A percentile compares a stretch with the other conserved stretches of the same genome.
Conservation (phyloP, 1,284 basidiomycete genomes). For the Ceratobasidium papillatum region DNA sequence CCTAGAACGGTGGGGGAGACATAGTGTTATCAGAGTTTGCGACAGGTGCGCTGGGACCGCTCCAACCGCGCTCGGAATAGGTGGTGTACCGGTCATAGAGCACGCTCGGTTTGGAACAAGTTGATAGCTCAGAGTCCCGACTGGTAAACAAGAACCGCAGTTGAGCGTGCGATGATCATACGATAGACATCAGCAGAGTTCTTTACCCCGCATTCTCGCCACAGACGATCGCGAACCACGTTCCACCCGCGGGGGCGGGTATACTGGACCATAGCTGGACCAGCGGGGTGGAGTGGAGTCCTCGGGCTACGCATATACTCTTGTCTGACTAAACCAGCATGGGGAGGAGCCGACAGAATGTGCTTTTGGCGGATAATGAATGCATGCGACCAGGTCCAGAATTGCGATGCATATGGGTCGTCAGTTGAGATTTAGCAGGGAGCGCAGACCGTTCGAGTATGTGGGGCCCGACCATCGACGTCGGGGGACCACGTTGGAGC, state of each 20-base stretch:
- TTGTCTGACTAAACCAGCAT: not conserved
- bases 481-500: not conserved
- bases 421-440: not conserved
- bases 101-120: not conserved
- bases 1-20: not conserved
- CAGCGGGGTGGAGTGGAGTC: not conserved
- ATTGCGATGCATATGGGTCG: not conserved
- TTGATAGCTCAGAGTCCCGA: not conserved
- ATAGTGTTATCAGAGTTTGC: slow-evolving; percentile 22
- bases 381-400: not conserved
- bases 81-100: not conserved
- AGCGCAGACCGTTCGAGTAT: not conserved
- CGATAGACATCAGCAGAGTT: not conserved
- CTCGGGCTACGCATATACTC: not conserved
- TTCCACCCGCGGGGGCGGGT: not conserved
- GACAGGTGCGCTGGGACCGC: slow-evolving; percentile 21
- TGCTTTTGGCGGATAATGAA: not conserved
- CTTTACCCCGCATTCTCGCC: slow-evolving; percentile 7
- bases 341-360: not conserved
- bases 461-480: slow-evolving; percentile 10
- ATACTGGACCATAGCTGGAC: not conserved
- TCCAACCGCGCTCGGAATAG: not conserved
- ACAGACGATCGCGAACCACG: slow-evolving; percentile 4
- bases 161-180: not conserved
- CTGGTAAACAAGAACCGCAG: slow-evolving; percentile 11